Percentiles rank a stretch among this genome's conserved stretches.
Evolutionary conservation across 805 yeast genomes (phyloP).

Genomic region (Kluyveromyces aestuarii): DNA sequence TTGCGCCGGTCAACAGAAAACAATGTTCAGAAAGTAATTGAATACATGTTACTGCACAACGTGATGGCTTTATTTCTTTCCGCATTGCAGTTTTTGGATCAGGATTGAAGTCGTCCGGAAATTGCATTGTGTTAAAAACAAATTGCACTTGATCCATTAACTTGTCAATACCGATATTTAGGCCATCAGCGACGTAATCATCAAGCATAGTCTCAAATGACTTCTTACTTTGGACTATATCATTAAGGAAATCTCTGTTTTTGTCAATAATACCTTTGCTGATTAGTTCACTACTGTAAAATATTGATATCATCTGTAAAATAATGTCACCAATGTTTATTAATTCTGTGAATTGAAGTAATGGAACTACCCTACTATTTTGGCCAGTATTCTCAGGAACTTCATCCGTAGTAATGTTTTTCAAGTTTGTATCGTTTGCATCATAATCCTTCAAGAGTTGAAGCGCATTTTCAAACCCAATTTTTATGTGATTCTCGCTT

Average conservation of each 20-base stretch:
- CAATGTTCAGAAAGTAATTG: slow-evolving; percentile 62
- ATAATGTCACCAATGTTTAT: slow-evolving; percentile 90
- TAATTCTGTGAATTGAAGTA: slow-evolving; percentile 78
- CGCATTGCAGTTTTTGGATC: slow-evolving; percentile 8
- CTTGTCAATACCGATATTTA: slow-evolving; percentile 86
- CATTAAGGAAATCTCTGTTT: slow-evolving; percentile 68
- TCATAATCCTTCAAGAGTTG: slow-evolving; percentile 60
- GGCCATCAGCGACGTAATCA: slow-evolving; percentile 84
- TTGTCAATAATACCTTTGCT: slow-evolving; percentile 47
- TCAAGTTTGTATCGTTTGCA: slow-evolving; percentile 37
- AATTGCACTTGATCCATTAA: slow-evolving; percentile 72
- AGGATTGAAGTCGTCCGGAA: slow-evolving; percentile 58
- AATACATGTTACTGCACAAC: slow-evolving; percentile 57
- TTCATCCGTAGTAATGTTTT: slow-evolving; percentile 28
- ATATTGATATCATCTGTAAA: slow-evolving; percentile 84
- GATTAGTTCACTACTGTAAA: slow-evolving; percentile 77
- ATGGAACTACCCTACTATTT: slow-evolving; percentile 56
- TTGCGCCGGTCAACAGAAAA: slow-evolving; percentile 62
- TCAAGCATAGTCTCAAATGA: slow-evolving; percentile 75
- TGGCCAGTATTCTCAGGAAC: slow-evolving; percentile 10
- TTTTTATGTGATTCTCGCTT: slow-evolving; percentile 66
- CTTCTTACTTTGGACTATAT: slow-evolving; percentile 70
- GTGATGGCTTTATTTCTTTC: slow-evolving; percentile 40
- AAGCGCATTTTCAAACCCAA: slow-evolving; percentile 80
- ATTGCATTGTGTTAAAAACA: slow-evolving; percentile 44